Base-by-base conservation (phyloP, 148 eudicot species). In the Heliamphora exappendiculata region DNA sequence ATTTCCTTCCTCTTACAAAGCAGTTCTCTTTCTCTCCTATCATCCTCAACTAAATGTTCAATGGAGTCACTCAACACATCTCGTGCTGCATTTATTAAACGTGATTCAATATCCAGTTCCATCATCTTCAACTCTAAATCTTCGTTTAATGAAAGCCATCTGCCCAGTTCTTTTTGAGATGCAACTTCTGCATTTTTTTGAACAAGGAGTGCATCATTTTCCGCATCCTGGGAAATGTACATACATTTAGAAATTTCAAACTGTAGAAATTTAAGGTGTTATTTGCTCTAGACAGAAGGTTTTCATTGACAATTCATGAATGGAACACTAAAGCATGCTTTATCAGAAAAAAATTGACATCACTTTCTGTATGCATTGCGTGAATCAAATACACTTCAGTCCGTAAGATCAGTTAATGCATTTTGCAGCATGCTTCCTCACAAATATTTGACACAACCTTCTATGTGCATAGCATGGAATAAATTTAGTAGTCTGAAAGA, bases 81-180 rank as follows among this genome's bases (percentile, higher is more conserved):
- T 55, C 85, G 82, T 37, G 89, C 87, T 66, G 84, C 90, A 78
- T 80, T 60, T 62, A 89, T 76, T 72, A 91, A 58, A 74, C 81
- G 78, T 53, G 88, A 84, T 80, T 89, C 89, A 58, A 88, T 84
- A 62, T 88, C 96, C 73, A 86, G 31, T 80, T 89, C 90, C 80
- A 86, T 74, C 82, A 83, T 89, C 81, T 84, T 86, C 79, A 82
- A 78, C 76, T 91, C 91, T 51, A 82, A 68, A n/a, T 84, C 85
- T 78, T 91, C 93, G 44, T 72, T 78, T 67, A 84, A 78, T 63
- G 75, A 80, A 77, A 78, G 77, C 96, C 91, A 91, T 59, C 84
- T 77, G 69, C 81, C 90, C 78, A 77, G 79, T 70, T 89, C 89
- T 76, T 81, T 86, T 24, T 83, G 79, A 72, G 84, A 81, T 74